A percentile compares a stretch with the other conserved stretches of the same genome.
phyloP scores from a whole-genome alignment of 495 filamentous ascomycete genomes.

The Penicillium pulvis region DNA sequence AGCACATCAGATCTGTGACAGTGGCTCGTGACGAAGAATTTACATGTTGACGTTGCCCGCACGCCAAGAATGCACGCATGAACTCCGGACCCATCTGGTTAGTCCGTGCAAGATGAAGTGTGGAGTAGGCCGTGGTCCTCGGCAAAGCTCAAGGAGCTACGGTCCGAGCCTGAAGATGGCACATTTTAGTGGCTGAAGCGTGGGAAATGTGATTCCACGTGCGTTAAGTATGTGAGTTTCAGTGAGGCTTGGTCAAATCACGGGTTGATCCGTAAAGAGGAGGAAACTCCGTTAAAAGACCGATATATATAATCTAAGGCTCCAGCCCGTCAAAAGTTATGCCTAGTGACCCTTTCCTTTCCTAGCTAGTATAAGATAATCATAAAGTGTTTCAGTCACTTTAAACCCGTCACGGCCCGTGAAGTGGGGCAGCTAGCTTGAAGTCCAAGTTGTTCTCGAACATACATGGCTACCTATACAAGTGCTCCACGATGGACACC shows the following conservation, averaged over 20 bases:
- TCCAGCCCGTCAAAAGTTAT: no score
- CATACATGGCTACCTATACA: neutral
- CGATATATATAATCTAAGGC: no score
- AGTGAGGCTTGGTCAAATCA: neutral
- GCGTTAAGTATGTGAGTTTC: neutral
- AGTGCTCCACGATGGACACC: neutral
- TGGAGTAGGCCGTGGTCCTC: conserved; percentile 2
- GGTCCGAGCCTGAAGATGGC: conserved; percentile 2
- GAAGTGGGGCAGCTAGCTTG: neutral
- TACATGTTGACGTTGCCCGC: neutral
- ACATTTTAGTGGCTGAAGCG: neutral
- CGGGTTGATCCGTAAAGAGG: neutral
- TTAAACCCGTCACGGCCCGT: neutral
- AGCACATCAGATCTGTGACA: neutral
- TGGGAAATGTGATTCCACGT: neutral
- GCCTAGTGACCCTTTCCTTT: neutral
- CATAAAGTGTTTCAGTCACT: neutral
- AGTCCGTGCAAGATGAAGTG: neutral
- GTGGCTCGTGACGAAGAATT: neutral
- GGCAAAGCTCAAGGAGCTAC: neutral
- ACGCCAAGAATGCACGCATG: neutral
- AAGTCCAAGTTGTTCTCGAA: neutral
- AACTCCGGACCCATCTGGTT: neutral
- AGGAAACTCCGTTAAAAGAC: neutral
- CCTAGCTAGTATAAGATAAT: neutral